Conservation (phyloP, 768 basidiomycete species). For the Phaffia australis region DNA sequence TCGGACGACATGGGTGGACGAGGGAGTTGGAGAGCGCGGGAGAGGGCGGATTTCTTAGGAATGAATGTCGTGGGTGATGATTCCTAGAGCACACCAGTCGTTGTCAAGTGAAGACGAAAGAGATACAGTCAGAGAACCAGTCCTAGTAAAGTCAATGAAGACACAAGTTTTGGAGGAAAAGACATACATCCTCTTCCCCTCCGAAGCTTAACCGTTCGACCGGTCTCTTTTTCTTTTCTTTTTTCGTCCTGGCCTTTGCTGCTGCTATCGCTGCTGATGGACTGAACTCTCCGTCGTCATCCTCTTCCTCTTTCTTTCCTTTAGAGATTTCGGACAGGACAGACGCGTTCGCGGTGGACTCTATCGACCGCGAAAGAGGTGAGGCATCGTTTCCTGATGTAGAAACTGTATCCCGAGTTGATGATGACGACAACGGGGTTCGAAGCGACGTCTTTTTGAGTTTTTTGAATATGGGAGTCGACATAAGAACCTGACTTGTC, state of each 20-base stretch:
- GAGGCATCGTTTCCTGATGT: no score
- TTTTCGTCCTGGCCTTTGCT: constrained; percentile 10
- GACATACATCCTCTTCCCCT: constrained; percentile 21
- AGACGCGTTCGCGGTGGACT: no score
- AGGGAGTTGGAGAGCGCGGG: constrained; percentile 15
- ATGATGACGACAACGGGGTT: neutral
- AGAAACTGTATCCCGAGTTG: neutral
- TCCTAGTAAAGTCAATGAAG: neutral
- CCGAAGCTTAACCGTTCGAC: constrained; percentile 24
- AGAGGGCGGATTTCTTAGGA: constrained; percentile 25
- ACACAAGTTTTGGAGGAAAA: neutral
- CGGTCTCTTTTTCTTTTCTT: constrained; percentile 14
- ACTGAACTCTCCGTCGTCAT: neutral
- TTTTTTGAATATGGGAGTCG: constrained; percentile 4
- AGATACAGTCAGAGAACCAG: neutral
- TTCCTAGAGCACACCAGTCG: neutral
- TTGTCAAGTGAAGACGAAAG: neutral
- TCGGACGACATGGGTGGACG: constrained; percentile 4
- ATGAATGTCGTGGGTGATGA: constrained; percentile 16
- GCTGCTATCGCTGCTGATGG: constrained; percentile 24
- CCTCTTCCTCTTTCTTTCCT: no score
- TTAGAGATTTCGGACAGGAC: no score
- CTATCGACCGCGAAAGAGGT: no score
- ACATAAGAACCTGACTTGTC: neutral
- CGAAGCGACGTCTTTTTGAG: constrained; percentile 14